These are phyloP conservation scores for Phytophthora pseudosyringae DNA, from an alignment of 352 stramenopile genomes.

Conservation along the genomic window DNA sequence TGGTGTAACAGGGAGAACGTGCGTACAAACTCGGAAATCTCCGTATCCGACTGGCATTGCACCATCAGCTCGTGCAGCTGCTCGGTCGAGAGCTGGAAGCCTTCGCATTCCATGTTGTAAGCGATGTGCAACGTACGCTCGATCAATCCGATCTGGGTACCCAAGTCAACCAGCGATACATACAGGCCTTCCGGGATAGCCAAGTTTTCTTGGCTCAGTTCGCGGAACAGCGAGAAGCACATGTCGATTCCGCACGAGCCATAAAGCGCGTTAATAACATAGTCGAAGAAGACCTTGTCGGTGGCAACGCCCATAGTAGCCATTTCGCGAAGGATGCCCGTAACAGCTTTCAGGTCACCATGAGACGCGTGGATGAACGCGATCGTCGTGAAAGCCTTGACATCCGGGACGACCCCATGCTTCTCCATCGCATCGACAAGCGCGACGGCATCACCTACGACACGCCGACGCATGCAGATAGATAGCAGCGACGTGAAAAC, in stretches of 20 bases:
- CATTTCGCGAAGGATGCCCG: conserved; percentile 61
- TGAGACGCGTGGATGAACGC: conserved; percentile 69
- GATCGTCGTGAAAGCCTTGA: conserved; percentile 75
- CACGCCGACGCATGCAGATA: conserved; percentile 63
- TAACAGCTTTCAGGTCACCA: conserved; percentile 55
- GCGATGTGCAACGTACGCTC: conserved; percentile 75
- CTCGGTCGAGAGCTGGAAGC: conserved; percentile 51
- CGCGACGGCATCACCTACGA: conserved; percentile 61
- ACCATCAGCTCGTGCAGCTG: conserved; percentile 62
- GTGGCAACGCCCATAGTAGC: conserved; percentile 33
- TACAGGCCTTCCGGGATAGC: conserved; percentile 67
- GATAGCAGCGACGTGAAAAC: conserved; percentile 81
- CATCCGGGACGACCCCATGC: conserved; percentile 49
- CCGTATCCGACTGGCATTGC: conserved; percentile 48
- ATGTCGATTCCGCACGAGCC: conserved; percentile 68
- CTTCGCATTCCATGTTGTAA: conserved; percentile 89
- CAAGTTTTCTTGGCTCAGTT: conserved; percentile 51
- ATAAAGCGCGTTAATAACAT: conserved; percentile 64
- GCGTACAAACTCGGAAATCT: conserved; percentile 61
- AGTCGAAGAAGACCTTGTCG: conserved; percentile 72
- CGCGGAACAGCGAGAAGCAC: conserved; percentile 71
- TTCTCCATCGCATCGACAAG: conserved; percentile 62
- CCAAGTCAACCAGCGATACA: conserved; percentile 60
- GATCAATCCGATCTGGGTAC: conserved; percentile 62
- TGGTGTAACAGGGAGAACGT: conserved; percentile 79